Evolutionary conservation across 768 basidiomycete genomes (phyloP), one percentile per base, ranked within the genome.

Genomic region (Tricholoma bakamatsutake): DNA sequence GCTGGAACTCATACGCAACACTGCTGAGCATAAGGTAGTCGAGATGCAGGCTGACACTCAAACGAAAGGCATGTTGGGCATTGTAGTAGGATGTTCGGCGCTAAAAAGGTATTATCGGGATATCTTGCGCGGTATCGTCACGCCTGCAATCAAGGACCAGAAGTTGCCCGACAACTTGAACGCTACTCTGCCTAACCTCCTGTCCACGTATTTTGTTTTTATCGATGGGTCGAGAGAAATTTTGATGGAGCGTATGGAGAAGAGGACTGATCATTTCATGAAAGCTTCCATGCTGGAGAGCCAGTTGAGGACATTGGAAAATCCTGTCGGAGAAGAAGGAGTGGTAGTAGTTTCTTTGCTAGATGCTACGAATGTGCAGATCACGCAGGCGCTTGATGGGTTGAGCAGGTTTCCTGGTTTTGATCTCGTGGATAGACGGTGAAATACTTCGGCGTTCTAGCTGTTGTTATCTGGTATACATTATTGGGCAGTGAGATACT

Each of bases 41-140:
- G 71, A 69, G 58, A 62, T 4, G 45, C 45, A 18, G 43, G 18
- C 30, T 28, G 27, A 30, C 2, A n/a, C 30, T 6, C 18, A n/a
- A 47, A 55, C 60, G 53, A 52, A 50, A 46, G 56, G 61, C 8
- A 49, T 57, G 50, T 47, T 61, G 27, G 90, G 89, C 1, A 80
- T 90, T n/a, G 82, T 98, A 40, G 80, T 93, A 37, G 89, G 86
- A 35, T 95, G 93, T 70, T 96, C 93, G 18, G 83, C 93, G 58
- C 71, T 98, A 67, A 94, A 88, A 71, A 77, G 65, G 61, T 76
- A 76, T 59, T 98, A 98, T 67, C 85, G 96, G 5, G 85, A 89
- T 57, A 80, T 93, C 47, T 70, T 98, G 55, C 79, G 95, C 8
- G 93, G 90, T 46, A 15, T 45, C 24, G 21, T 35, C 17, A 47